These are phyloP conservation scores for Scleroderma citrinum DNA, from an alignment of 768 basidiomycete genomes.

Conservation along the genomic window DNA sequence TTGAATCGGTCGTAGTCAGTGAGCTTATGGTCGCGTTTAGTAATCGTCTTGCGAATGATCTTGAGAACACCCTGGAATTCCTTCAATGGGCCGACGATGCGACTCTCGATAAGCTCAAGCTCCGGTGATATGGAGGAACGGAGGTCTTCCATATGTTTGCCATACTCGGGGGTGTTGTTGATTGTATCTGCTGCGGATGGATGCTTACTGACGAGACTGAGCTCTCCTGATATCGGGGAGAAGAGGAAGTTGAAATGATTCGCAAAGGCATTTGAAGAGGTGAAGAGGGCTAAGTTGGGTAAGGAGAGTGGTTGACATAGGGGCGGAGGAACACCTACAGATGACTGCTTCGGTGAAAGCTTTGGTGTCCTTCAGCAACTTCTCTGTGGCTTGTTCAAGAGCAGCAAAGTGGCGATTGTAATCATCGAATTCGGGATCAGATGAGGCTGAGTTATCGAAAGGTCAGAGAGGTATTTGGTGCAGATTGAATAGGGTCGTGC, in stretches of 20 bases:
- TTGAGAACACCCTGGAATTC: constrained; percentile 87
- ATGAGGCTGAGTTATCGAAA: constrained; percentile 47
- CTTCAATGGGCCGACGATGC: constrained; percentile 81
- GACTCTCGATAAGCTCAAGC: constrained; percentile 86
- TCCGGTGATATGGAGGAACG: constrained; percentile 77
- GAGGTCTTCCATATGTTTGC: constrained; percentile 76
- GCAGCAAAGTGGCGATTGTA: constrained; percentile 69
- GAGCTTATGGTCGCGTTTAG: constrained; percentile 97
- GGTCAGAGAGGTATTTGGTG: constrained; percentile 2
- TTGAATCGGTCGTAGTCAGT: constrained; percentile 95
- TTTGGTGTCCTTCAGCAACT: constrained; percentile 88
- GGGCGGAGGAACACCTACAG: constrained; percentile 32
- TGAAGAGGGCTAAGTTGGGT: constrained; percentile 51
- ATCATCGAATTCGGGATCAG: constrained; percentile 88
- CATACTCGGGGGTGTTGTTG: constrained; percentile 67
- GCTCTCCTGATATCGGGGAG: constrained; percentile 67
- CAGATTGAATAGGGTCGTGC: constrained; percentile 17
- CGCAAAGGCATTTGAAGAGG: constrained; percentile 55
- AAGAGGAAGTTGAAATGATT: constrained; percentile 59
- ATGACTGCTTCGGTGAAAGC: constrained; percentile 80
- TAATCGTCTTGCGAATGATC: constrained; percentile 86
- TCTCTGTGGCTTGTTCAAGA: constrained; percentile 79
- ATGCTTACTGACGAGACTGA: constrained; percentile 70
- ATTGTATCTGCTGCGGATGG: constrained; percentile 76
- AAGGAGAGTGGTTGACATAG: not conserved